Evolutionary conservation across 148 eudicot genomes (phyloP).

Genomic region (Vaccinium darrowii): DNA sequence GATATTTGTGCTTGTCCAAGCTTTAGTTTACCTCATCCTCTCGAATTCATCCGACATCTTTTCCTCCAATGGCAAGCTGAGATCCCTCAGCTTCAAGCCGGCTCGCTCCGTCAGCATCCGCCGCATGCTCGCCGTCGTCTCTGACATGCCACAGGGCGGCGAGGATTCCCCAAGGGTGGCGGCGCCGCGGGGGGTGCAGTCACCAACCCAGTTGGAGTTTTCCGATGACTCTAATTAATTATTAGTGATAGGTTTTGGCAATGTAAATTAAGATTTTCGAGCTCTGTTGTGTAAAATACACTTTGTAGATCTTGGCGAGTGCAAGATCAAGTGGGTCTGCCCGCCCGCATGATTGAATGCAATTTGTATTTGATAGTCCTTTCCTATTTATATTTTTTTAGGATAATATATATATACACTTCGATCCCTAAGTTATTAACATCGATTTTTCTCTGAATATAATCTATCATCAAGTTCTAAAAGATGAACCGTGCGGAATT

Average conservation of each 20-base stretch:
- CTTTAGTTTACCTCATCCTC: slow-evolving; percentile 51
- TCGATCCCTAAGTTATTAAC: no score
- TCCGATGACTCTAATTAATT: not conserved
- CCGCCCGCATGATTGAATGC: no score
- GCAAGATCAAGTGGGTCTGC: no score
- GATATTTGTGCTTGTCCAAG: slow-evolving; percentile 50
- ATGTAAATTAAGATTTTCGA: not conserved
- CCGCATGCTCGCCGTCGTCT: slow-evolving; percentile 32
- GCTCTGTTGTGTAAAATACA: no score
- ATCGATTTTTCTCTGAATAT: no score
- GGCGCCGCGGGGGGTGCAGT: not conserved
- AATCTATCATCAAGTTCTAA: no score
- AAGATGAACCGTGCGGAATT: no score
- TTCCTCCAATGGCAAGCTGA: slow-evolving; percentile 36
- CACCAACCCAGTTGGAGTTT: not conserved
- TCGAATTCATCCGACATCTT: slow-evolving; percentile 54
- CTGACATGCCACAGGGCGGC: slow-evolving; percentile 33
- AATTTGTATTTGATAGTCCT: no score
- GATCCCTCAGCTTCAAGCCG: slow-evolving; percentile 44
- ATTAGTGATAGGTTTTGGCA: not conserved
- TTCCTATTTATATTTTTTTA: no score
- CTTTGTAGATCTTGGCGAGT: no score
- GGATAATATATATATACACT: no score
- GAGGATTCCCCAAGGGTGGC: not conserved
- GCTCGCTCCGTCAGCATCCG: slow-evolving; percentile 33